Evolutionary conservation across 805 yeast species (phyloP).

Genomic region (Candida saitoana): DNA sequence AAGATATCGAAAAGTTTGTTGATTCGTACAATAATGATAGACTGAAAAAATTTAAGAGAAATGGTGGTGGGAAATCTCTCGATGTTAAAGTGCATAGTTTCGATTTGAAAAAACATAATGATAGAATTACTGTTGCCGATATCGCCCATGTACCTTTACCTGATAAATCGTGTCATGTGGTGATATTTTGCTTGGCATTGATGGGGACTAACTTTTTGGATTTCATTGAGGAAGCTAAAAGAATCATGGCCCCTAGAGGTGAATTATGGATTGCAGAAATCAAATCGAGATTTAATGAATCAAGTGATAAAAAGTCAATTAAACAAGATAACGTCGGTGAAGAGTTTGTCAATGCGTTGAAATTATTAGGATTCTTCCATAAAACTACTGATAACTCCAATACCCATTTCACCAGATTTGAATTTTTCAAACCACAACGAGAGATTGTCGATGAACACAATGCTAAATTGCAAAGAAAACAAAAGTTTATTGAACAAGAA

Average conservation of each 20-base stretch:
- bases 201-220: conserved; percentile 98
- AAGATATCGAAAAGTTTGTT: conserved; percentile 54
- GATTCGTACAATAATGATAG: conserved; percentile 24
- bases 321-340: conserved; percentile 50
- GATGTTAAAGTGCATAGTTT: conserved; percentile 76
- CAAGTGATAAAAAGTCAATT: conserved; percentile 19
- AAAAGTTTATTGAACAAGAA: conserved; percentile 68
- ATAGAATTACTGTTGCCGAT: conserved; percentile 94
- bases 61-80: conserved; percentile 30
- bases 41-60: conserved; percentile 30
- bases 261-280: conserved; percentile 98
- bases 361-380: conserved; percentile 79
- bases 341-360: conserved; percentile 78
- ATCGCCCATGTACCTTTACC: conserved; percentile 82
- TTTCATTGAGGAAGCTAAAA: conserved; percentile 82
- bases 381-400: conserved; percentile 81
- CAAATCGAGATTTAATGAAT: conserved; percentile 81
- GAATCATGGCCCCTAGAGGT: conserved; percentile 85
- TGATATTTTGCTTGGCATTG: conserved; percentile 87
- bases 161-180: conserved; percentile 77
- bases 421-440: conserved; percentile 81
- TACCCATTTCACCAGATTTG: conserved; percentile 93
- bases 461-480: conserved; percentile 57
- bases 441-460: conserved; percentile 61
- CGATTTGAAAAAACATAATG: conserved; percentile 86